A percentile compares a stretch with the other conserved stretches of the same genome.
Conservation (phyloP, 805 yeast species). For the Brettanomyces custersianus region DNA sequence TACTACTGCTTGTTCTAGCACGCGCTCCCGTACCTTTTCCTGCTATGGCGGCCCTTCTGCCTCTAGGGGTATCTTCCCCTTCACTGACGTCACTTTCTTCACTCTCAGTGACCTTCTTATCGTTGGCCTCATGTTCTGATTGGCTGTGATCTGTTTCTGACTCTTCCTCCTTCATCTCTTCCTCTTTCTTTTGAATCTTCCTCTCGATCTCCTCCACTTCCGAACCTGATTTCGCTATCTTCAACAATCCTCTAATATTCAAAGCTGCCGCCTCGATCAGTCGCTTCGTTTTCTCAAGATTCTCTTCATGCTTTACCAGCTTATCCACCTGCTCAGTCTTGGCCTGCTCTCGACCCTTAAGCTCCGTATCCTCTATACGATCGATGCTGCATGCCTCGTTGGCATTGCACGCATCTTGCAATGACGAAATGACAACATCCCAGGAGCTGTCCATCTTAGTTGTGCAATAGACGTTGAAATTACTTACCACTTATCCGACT, state of each 20-base stretch:
- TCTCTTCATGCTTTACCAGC: conserved; percentile 44
- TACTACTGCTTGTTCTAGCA: too few relatives aligned
- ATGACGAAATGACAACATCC: conserved; percentile 57
- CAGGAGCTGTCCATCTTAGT: conserved; percentile 45
- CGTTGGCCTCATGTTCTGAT: not conserved
- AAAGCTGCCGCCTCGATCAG: conserved; percentile 32
- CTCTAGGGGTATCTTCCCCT: not conserved
- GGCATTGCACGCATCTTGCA: conserved; percentile 59
- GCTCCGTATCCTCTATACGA: conserved; percentile 21
- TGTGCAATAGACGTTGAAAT: too few relatives aligned
- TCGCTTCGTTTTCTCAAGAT: conserved; percentile 43
- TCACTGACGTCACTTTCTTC: not conserved
- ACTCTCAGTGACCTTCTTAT: not conserved
- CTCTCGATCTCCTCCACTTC: not conserved
- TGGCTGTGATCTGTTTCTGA: conserved; percentile 2
- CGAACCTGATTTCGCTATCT: not conserved
- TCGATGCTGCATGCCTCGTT: conserved; percentile 50
- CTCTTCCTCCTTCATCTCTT: not conserved
- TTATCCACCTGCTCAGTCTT: conserved; percentile 25
- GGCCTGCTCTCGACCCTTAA: conserved; percentile 17
- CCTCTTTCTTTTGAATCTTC: not conserved
- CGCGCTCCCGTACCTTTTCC: conserved; percentile 5
- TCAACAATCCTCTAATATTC: conserved; percentile 39
- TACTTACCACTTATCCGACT: too few relatives aligned
- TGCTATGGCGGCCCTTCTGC: conserved; percentile 9